Evolutionary conservation across 306 rosid genomes (phyloP).

Genomic region (Canavalia ensiformis): DNA sequence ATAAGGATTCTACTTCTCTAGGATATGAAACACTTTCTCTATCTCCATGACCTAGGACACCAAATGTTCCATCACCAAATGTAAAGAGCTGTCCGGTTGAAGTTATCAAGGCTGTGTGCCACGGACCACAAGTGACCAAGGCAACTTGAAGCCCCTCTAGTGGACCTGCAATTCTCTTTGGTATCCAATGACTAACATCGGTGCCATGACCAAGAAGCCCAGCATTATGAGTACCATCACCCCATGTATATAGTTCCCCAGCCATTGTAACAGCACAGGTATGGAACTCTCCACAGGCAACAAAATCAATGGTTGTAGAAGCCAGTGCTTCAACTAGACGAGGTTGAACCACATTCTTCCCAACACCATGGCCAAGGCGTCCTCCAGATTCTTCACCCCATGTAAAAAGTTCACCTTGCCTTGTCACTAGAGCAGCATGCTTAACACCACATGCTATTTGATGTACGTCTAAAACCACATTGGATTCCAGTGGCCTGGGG

Average conservation of each 20-base stretch:
- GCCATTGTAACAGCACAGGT: slow-evolving; percentile 94
- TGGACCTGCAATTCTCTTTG: slow-evolving; percentile 93
- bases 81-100: slow-evolving; percentile 92
- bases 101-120: slow-evolving; percentile 96
- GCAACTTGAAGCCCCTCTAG: slow-evolving; percentile 94
- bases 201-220: slow-evolving; percentile 99
- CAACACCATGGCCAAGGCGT: slow-evolving; percentile 98
- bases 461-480: slow-evolving; percentile 91
- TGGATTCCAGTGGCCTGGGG: slow-evolving; percentile 90
- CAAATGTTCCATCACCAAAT: slow-evolving; percentile 98
- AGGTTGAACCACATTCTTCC: slow-evolving; percentile 87
- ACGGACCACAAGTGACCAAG: slow-evolving; percentile 94
- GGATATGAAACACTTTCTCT: slow-evolving; percentile 84
- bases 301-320: slow-evolving; percentile 78
- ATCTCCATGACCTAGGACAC: slow-evolving; percentile 96
- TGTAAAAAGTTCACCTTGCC: slow-evolving; percentile 96
- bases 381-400: slow-evolving; percentile 99
- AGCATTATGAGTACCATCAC: slow-evolving; percentile 96
- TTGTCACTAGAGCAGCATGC: slow-evolving; percentile 92
- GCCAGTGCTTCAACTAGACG: slow-evolving; percentile 86
- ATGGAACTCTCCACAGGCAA: slow-evolving; percentile 98
- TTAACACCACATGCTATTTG: slow-evolving; percentile 94
- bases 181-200: slow-evolving; percentile 96
- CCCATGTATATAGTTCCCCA: slow-evolving; percentile 98
- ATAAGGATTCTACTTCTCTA: slow-evolving; percentile 88